Evolutionary conservation across 345 rosid species (phyloP).

Genomic region (Mangifera indica): DNA sequence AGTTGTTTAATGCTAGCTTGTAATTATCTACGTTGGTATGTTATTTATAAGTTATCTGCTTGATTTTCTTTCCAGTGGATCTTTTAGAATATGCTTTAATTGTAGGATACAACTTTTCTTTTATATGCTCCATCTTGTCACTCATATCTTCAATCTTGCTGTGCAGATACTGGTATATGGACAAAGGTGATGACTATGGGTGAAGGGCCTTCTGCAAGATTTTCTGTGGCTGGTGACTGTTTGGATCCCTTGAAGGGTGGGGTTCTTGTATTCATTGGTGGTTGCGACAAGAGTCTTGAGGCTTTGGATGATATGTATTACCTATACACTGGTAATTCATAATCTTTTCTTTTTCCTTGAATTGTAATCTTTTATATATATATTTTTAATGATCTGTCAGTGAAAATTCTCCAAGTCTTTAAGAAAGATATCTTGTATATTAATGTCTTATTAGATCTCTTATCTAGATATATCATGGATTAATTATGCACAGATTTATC

Average conservation of each 20-base stretch:
- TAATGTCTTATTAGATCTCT: neutral
- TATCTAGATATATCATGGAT: neutral
- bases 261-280: conserved; percentile 76
- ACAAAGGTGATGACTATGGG: conserved; percentile 65
- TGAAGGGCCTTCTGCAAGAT: conserved; percentile 94
- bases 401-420: neutral
- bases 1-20: too few species aligned
- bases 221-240: conserved; percentile 88
- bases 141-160: conserved; percentile 9
- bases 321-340: conserved; percentile 72
- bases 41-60: neutral
- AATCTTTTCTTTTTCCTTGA: conserved; percentile 13
- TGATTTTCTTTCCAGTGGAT: neutral
- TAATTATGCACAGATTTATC: neutral
- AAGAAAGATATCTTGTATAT: neutral
- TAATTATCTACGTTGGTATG: neutral
- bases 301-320: conserved; percentile 91
- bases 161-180: conserved; percentile 81
- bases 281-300: conserved; percentile 93
- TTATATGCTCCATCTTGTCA: neutral
- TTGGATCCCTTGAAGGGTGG: conserved; percentile 82
- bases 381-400: conserved; percentile 7
- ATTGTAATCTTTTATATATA: neutral
- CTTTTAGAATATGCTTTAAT: neutral
- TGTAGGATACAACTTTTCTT: conserved; percentile 2